Evolutionary conservation across 495 filamentous ascomycete species (phyloP).

Genomic region (Xylaria cubensis): DNA sequence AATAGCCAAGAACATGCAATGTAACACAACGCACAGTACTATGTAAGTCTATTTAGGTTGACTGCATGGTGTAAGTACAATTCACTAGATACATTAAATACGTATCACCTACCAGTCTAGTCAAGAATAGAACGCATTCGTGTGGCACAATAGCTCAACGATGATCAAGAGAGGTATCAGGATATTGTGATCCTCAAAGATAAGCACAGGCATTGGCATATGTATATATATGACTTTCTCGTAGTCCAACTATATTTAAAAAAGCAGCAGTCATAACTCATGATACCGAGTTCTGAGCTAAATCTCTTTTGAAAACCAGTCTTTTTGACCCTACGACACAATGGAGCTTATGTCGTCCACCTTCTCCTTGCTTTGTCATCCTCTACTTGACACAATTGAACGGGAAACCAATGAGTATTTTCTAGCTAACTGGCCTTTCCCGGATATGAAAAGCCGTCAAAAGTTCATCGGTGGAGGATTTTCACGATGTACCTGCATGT

Average conservation of each 20-base stretch:
- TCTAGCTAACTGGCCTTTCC: background rate
- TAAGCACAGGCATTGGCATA: background rate
- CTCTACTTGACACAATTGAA: background rate
- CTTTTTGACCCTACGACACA: background rate
- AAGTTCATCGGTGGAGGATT: background rate
- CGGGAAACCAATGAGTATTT: constrained; percentile 6
- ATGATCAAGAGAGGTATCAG: too few relatives aligned
- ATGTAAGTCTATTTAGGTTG: too few relatives aligned
- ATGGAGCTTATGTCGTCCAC: constrained; percentile 4
- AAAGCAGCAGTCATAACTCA: background rate
- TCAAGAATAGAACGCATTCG: too few relatives aligned
- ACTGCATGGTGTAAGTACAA: too few relatives aligned
- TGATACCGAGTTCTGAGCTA: background rate
- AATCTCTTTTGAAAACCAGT: background rate
- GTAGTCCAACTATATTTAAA: background rate
- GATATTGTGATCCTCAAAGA: background rate
- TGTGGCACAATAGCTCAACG: too few relatives aligned
- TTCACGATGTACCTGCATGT: constrained; percentile 40
- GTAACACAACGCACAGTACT: too few relatives aligned
- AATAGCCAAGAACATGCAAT: too few relatives aligned
- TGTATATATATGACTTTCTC: background rate
- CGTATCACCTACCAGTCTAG: too few relatives aligned
- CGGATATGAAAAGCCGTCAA: background rate
- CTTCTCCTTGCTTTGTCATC: background rate
- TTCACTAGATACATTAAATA: too few relatives aligned